Base-by-base conservation (phyloP, 495 filamentous ascomycete species). In the Apodospora peruviana region DNA sequence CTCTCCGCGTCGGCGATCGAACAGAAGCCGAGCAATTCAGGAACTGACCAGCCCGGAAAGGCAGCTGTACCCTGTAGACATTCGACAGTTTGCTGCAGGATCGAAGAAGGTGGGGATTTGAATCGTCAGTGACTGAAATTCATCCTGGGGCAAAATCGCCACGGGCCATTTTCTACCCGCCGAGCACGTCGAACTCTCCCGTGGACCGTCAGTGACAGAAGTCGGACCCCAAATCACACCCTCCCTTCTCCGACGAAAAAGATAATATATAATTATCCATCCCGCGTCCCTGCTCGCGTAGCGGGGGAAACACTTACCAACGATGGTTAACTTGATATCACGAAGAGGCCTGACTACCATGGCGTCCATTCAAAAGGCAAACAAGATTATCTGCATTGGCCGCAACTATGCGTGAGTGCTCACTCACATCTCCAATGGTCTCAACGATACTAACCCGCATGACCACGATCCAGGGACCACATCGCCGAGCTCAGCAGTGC, bases 371-470 rank as follows among this genome's bases (percentile, higher is more conserved):
- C 79, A 78, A 65, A 85, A 87, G 52, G 85, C 84, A 56, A 79
- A 84, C 58, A 94, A 96, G 74, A 82, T 97, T 50, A 87, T 96
- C 65, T 97, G 93, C 74, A 95, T 99, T 67, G 93, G 94, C 59
- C 81, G 93, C 53, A 98, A 98, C 72, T 97, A 95, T 78, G 91
- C 90, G 88, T 95, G 72, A 51, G 86, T 78, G 51, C 43, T 19
- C 48, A 43, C 49, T n/a, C n/a, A n/a, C n/a, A n/a, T n/a, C n/a
- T n/a, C n/a, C n/a, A n/a, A 16, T 27, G 42, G 42, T 27, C 22
- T 29, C 22, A 14, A 10, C 18, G 25, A 40, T n/a, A 34, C 14
- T 59, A 32, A 29, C 51, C 50, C 40, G 35, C 47, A 51, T n/a
- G n/a, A n/a, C n/a, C n/a, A n/a, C n/a, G n/a, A n/a, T 45, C 47